Evolutionary conservation across 2,329 filamentous ascomycete species (phyloP), one percentile per base, ranked within the genome.

Genomic region (Drechslerella coelobrocha): DNA sequence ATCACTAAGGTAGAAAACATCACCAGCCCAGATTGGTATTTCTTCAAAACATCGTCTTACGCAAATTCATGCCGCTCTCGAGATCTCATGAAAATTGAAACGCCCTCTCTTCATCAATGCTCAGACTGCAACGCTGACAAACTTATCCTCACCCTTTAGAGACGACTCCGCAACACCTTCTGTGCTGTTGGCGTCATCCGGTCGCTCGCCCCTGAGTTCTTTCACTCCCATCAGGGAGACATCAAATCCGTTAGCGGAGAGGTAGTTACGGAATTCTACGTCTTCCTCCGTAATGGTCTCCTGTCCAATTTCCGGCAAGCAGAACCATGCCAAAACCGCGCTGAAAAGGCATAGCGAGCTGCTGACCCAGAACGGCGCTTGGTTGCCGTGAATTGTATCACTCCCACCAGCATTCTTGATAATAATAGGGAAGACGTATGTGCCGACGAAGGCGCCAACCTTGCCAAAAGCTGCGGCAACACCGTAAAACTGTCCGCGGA

Each of bases 311-410:
- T 90, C 81, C 0, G 92, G 92, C 53, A 96, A 79, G 65, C 84
- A 84, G 75, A 91, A 85, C 7, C 89, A 80, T 1, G 86, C 85
- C 26, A 92, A 78, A 8, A 81, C 79, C 0, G 90, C 91, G 1
- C 87, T 88, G 52, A 96, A 81, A n/a, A 95, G 79, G 74, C 90
- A 94, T 61, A 96, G 79, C 23, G 85, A 82, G 39, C 88, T 89
- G 1, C 88, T 88, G n/a, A 97, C 90, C 78, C 87, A 96, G 81
- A 96, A 97, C 0, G 92, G 92, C 74, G 95, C 91, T 77, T 96
- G 91, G 0, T 90, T 90, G 3, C 83, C 82, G 19, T 85, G 83
- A 19, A 84, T 80, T 0, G 79, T 79, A 57, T 83, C 81, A 60
- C 82, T 77, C 0, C 83, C 83, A 7, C 85, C 86, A 0, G 85